Evolutionary conservation across 2,329 filamentous ascomycete species (phyloP).

Genomic region (Talaromyces islandicus): DNA sequence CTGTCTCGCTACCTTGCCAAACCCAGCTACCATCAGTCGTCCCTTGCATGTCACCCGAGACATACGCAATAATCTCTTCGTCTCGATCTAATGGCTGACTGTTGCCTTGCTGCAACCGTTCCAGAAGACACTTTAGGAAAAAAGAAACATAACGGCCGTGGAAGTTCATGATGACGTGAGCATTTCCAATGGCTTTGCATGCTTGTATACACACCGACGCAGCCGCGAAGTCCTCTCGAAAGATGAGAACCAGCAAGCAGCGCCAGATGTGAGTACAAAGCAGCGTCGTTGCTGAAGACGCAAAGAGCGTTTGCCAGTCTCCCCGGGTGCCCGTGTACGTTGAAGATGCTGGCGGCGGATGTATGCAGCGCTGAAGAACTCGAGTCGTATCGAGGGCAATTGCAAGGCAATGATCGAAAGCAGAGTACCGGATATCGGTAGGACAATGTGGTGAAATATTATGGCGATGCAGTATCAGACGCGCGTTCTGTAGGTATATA

Average conservation of each 20-base stretch:
- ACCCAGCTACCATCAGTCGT: slow-evolving; percentile 74
- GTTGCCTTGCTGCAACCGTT: slow-evolving; percentile 44
- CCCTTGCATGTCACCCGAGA: slow-evolving; percentile 79
- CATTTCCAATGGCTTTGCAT: slow-evolving; percentile 63
- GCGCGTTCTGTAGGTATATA: slow-evolving; percentile 71
- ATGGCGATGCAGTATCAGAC: slow-evolving; percentile 81
- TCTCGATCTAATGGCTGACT: slow-evolving; percentile 53
- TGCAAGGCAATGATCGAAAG: slow-evolving; percentile 69
- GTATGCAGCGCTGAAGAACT: slow-evolving; percentile 63
- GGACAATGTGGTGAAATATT: slow-evolving; percentile 72
- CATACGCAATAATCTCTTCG: slow-evolving; percentile 82
- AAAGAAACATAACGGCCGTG: slow-evolving; percentile 79
- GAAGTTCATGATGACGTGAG: slow-evolving; percentile 65
- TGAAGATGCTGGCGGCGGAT: slow-evolving; percentile 17
- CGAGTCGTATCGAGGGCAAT: slow-evolving; percentile 73
- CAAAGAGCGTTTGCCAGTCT: slow-evolving; percentile 53
- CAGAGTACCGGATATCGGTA: slow-evolving; percentile 58
- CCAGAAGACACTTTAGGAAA: slow-evolving; percentile 64
- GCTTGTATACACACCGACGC: slow-evolving; percentile 69
- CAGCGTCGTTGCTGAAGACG: slow-evolving; percentile 65
- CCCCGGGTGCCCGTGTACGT: slow-evolving; percentile 18
- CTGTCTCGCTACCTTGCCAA: slow-evolving; percentile 61
- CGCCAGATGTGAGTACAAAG: slow-evolving; percentile 83
- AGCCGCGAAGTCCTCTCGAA: slow-evolving; percentile 65
- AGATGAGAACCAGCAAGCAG: slow-evolving; percentile 71